These are phyloP conservation scores for Sphaerulina musiva DNA, from an alignment of 2,329 filamentous ascomycete species.

Conservation along the genomic window DNA sequence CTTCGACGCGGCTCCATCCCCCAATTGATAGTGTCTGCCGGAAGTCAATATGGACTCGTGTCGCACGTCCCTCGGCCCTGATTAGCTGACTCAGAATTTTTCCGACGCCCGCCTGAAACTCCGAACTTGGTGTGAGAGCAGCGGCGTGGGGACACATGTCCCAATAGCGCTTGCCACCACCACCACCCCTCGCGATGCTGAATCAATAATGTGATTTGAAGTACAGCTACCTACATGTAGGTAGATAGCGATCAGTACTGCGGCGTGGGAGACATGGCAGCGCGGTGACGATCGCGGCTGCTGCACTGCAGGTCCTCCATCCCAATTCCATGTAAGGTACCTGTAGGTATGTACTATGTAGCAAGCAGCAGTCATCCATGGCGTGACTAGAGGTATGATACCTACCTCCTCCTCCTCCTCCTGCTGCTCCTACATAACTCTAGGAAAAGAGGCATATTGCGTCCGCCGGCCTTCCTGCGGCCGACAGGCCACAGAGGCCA, in stretches of 20 bases:
- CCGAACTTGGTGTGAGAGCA: not conserved
- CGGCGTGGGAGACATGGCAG: conserved; percentile 7
- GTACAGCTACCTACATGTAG: no score
- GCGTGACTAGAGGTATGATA: conserved; percentile 3
- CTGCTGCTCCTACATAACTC: no score
- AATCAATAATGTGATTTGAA: not conserved
- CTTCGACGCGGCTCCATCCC: conserved; percentile 1
- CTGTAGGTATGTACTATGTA: not conserved
- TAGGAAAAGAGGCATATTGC: no score
- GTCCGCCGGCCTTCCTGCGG: no score
- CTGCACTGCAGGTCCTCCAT: no score
- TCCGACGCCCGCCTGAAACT: not conserved
- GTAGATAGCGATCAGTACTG: no score
- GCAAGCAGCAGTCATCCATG: conserved; percentile 11
- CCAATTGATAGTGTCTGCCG: conserved; percentile 18
- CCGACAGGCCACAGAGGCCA: conserved; percentile 7
- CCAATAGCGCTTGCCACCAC: conserved; percentile 15
- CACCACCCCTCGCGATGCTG: conserved; percentile 2
- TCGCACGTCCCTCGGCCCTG: conserved; percentile 12
- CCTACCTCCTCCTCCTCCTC: not conserved
- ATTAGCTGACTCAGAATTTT: conserved; percentile 10
- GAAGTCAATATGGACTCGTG: conserved; percentile 10
- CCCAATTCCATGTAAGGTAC: no score
- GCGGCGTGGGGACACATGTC: not conserved
- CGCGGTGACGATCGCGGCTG: not conserved